Evolutionary conservation across 345 rosid genomes (phyloP), one percentile per base, ranked within the genome.

Genomic region (Hibiscus syriacus): DNA sequence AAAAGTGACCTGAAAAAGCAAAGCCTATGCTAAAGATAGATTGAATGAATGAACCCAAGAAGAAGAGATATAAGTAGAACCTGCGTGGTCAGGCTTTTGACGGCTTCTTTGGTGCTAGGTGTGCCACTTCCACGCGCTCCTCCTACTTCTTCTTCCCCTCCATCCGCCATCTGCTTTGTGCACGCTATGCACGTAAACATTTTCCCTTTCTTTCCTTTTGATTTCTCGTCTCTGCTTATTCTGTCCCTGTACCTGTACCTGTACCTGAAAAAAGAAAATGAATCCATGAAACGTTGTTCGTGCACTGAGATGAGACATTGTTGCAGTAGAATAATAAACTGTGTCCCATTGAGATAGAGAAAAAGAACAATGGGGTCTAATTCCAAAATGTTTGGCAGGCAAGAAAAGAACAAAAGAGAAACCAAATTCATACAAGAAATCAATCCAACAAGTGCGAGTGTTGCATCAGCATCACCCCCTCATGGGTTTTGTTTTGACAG

Each of bases 141-240:
- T 55, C 76, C 97, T 57, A 78, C 86, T 30, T 84, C 96, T n/a
- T n/a, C n/a, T 32, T 83, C 95, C 39, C 84, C 88, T 56, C 87
- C 96, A 0, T 90, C 99, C 13, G 87, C 90, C 82, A 62, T 81
- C 66, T 85, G 85, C 75, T 94, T 94, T 67, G 96, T 84, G 83
- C 99, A 94, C 52, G 99, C 88, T 79, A 94, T 94, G 78, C 99
- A 94, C 69, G 98, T 86, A 74, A 94, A 89, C 99, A 94, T 94
- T 63, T 80, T 73, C 9, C 20, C 46, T 20, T 29, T 36, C 29
- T 16, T 5, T 1, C 8, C 49, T 66, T 67, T 22, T 20, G 17
- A 23, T 64, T 59, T 59, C n/a, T n/a, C n/a, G n/a, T n/a, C n/a
- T n/a, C n/a, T n/a, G n/a, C n/a, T n/a, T n/a, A n/a, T n/a, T n/a